Base-by-base conservation (phyloP, 2,329 filamentous ascomycete species). In the Tolypocladium tundrense region DNA sequence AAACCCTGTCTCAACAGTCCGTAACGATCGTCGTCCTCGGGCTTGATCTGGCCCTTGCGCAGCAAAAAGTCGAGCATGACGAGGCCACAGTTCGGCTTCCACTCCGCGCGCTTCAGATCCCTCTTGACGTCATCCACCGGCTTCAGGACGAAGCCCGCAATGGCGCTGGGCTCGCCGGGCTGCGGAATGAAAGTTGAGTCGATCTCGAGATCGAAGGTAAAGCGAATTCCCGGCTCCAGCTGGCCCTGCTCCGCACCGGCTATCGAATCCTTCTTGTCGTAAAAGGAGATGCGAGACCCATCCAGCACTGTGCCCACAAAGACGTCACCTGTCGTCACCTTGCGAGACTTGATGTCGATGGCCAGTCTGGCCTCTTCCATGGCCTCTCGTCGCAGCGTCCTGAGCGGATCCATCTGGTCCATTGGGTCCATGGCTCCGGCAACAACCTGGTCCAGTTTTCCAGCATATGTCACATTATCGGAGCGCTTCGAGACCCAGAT, bases 21-120 rank as follows among this genome's bases (percentile, higher is more conserved):
- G 21, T 65, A 66, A 6, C 61, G 59, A 27, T 59, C 61, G 42
- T 69, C 66, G 5, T 69, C 65, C 1, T 57, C 59, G 9, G 60
- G 62, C 13, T 54, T 61, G 45, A 72, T 59, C 40, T 67, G 64
- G 5, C 65, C 63, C 57, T 68, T 67, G 21, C 70, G 67, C 14
- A 70, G 58, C 43, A 74, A 58, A 54, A 73, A 74, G 51, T 73
- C 70, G 31, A 74, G 61, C 68, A 73, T 73, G n/a, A 72, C 70
- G 7, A 74, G 60, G n/a, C 66, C 72, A 53, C 70, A 72, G 55
- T 73, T 73, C n/a, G 72, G 71, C 63, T 74, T 74, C 72, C 72
- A 74, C 35, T 57, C 57, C 10, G 61, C 56, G 6, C 57, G 57
- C 21, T 61, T 60, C 52, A 73, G 61, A 31, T 64, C 62, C 27